A percentile compares a stretch with the other conserved stretches of the same genome.
These are phyloP conservation scores for Jacaranda mimosifolia DNA, from an alignment of 257 asterid genomes.

Conservation along the genomic window DNA sequence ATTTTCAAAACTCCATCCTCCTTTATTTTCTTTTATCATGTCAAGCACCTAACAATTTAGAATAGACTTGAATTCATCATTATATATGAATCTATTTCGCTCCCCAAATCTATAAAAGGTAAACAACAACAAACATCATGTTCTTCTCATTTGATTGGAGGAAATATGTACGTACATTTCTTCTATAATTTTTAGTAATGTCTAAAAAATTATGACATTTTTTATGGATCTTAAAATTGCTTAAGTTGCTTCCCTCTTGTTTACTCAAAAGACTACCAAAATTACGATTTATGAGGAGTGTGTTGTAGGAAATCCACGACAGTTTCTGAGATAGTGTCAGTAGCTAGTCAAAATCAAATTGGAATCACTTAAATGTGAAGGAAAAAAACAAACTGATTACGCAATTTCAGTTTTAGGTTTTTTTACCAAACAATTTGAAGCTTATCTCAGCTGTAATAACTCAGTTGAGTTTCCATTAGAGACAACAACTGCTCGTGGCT, in stretches of 20 bases:
- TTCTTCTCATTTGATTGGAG: background rate
- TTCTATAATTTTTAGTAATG: no score
- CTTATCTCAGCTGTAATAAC: background rate
- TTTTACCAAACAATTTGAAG: constrained; percentile 7
- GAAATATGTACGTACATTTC: no score
- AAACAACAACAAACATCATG: background rate
- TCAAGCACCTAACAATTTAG: no score
- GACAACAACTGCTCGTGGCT: constrained; percentile 29
- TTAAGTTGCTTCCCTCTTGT: no score
- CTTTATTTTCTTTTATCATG: no score
- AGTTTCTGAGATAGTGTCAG: constrained; percentile 53
- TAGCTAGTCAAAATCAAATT: constrained; percentile 68
- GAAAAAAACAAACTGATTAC: constrained; percentile 30
- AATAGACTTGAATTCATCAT: no score
- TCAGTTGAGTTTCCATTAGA: constrained; percentile 31
- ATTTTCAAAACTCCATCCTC: no score
- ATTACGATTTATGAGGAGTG: constrained; percentile 43
- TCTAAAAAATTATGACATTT: no score
- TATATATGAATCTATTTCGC: no score
- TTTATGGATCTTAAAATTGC: no score
- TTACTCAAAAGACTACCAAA: constrained; percentile 15
- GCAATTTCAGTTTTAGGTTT: constrained; percentile 31
- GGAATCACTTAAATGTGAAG: constrained; percentile 31
- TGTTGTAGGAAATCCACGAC: constrained; percentile 43
- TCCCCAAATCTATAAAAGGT: background rate